Percentiles rank a stretch among this genome's conserved stretches.
These are phyloP conservation scores for Pythium scleroteichum DNA, from an alignment of 352 stramenopile genomes.

Conservation along the genomic window DNA sequence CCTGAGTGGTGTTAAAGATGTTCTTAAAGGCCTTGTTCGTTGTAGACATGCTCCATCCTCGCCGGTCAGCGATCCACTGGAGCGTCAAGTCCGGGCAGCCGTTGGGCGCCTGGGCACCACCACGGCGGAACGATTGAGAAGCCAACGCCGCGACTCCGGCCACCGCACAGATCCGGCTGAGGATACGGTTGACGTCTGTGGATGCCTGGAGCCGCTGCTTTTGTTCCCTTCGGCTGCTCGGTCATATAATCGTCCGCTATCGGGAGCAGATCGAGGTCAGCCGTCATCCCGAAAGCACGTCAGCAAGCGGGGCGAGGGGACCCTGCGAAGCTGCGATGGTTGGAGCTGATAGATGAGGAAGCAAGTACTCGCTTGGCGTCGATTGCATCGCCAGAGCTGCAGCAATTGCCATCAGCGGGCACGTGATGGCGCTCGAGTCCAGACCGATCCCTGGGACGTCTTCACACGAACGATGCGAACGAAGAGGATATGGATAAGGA, in stretches of 20 bases:
- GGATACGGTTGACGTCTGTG: constrained; percentile 30
- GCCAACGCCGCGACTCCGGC: constrained; percentile 14
- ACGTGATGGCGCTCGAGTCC: constrained; percentile 10
- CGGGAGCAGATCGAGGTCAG: not conserved
- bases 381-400: constrained; percentile 18
- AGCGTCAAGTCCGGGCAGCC: constrained; percentile 6
- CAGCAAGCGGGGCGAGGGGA: not conserved
- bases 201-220: constrained; percentile 11
- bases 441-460: constrained; percentile 13
- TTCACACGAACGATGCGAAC: constrained; percentile 14
- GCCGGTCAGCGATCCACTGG: constrained; percentile 36
- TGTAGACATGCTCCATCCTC: constrained; percentile 26
- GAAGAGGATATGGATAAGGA: constrained; percentile 22
- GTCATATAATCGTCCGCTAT: not conserved
- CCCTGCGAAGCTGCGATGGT: not conserved
- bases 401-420: constrained; percentile 12
- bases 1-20: constrained; percentile 36
- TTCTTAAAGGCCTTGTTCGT: constrained; percentile 35
- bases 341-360: constrained; percentile 4
- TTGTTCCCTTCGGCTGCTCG: constrained; percentile 2
- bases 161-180: constrained; percentile 4
- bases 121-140: constrained; percentile 32
- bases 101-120: constrained; percentile 30
- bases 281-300: constrained; percentile 1
- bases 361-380: not conserved